Evolutionary conservation across 805 yeast genomes (phyloP), one percentile per base, ranked within the genome.

Genomic region (Allodekkera sacchari): DNA sequence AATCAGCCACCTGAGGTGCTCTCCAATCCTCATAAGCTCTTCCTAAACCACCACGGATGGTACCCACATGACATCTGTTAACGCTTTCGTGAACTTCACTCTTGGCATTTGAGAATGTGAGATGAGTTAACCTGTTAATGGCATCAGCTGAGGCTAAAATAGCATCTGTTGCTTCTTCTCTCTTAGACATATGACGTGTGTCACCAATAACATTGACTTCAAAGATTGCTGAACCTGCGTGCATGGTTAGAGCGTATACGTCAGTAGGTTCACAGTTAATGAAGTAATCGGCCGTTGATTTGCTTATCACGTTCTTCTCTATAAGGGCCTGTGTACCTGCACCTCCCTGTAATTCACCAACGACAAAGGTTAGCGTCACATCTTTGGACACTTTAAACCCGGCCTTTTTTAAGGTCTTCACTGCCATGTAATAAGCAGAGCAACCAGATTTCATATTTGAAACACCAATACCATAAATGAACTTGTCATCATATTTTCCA

Each of bases 371-470:
- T 32, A 52, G 40, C 3, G 52, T 49, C 13, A 50, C 48, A 36
- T 50, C 54, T 27, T 42, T 42, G 2, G 53, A 48, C 1, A 52
- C 35, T 21, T 47, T 39, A 43, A 42, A 49, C 3, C 57, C 57
- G 4, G 53, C 52, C 14, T 48, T 45, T 30, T 44, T 50, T 28
- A 52, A 36, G 11, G 42, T 44, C 33, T 52, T 49, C 16, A 52
- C 55, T 10, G 55, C 57, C 57, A 50, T 50, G 27, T 49, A 50
- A 31, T 52, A 52, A 15, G 57, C 55, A 41, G 50, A 45, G 28
- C 57, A 52, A 5, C 57, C 57, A 10, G 53, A 46, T 35, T 52
- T 52, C 57, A 50, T 52, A 36, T 52, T 52, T 15, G 54, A 50
- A 9, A 52, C 57, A 10, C 57, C 55, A 33, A 52, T 50, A 7